phyloP scores from a whole-genome alignment of 208 protist genomes.

The Acanthamoeba royreba region DNA sequence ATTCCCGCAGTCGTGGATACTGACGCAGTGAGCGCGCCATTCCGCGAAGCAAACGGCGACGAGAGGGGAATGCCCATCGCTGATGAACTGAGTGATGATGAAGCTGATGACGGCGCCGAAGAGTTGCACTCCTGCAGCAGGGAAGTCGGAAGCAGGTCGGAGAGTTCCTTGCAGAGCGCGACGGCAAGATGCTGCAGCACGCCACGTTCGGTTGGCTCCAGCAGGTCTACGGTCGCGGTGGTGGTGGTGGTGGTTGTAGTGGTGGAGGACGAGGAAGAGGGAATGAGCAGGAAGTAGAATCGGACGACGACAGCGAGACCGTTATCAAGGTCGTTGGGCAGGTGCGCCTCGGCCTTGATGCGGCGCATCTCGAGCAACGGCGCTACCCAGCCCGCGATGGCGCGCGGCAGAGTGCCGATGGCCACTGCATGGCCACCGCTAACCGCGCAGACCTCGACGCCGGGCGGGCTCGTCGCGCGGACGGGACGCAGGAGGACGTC shows the following conservation, averaged over 20 bases:
- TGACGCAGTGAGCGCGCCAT: neutral
- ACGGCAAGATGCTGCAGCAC: neutral
- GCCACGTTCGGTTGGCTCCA: neutral
- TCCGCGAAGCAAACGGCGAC: neutral
- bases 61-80: neutral
- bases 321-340: constrained; percentile 29
- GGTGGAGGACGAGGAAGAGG: neutral
- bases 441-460: neutral
- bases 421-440: neutral
- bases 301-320: neutral
- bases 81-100: neutral
- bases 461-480: neutral
- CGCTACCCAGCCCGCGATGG: neutral
- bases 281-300: neutral
- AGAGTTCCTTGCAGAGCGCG: neutral
- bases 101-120: neutral
- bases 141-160: neutral
- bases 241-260: neutral
- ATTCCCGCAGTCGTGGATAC: neutral
- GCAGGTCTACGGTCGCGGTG: neutral
- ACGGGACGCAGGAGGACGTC: neutral
- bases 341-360: neutral
- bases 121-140: neutral
- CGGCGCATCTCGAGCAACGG: neutral
- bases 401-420: neutral